Evolutionary conservation across 140 eudicot species (phyloP), one percentile per base, ranked within the genome.

Genomic region (Flaveria floridana): DNA sequence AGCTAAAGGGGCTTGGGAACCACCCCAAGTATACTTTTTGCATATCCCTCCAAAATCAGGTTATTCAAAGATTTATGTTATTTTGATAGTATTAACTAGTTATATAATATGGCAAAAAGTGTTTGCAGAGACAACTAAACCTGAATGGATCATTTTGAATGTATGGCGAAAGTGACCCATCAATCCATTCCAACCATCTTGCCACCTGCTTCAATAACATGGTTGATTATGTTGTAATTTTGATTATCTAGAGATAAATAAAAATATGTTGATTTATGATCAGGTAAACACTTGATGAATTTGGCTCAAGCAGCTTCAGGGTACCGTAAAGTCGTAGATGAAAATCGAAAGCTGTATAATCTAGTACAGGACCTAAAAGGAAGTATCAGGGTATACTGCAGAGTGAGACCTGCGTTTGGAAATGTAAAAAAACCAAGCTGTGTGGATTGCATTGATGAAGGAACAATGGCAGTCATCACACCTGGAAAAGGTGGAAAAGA

Each of bases 351-450:
- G 82, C 68, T 94, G 19, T 94, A 94, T 86, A 94, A 94, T 83
- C 87, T 82, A 87, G 95, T 94, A 62, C 99, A 94, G 69, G 99
- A 94, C 68, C 86, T 94, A 39, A 95, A 91, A 91, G 99, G 99
- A 79, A 95, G 81, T 75, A 95, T 95, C 58, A 85, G 99, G 78
- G 99, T 95, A 14, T 95, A 86, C 78, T 82, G 90, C 71, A 86
- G 99, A 62, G 82, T 82, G 19, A 80, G 99, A 69, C 99, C 97
- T 3, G 85, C 85, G 76, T 79, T 85, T 9, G 79, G 73, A 86
- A 34, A 73, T 65, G 83, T 42, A 61, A 50, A 50, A 70, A 70
- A 69, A 65, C 73, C 82, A 23, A 83, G 83, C 83, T 48, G 84
- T 63, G 82, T 88, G 21, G 96, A 83, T 56, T 82, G 87, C 73